These are phyloP conservation scores for Escallonia herrerae DNA, from an alignment of 129 eudicot genomes.

Conservation along the genomic window DNA sequence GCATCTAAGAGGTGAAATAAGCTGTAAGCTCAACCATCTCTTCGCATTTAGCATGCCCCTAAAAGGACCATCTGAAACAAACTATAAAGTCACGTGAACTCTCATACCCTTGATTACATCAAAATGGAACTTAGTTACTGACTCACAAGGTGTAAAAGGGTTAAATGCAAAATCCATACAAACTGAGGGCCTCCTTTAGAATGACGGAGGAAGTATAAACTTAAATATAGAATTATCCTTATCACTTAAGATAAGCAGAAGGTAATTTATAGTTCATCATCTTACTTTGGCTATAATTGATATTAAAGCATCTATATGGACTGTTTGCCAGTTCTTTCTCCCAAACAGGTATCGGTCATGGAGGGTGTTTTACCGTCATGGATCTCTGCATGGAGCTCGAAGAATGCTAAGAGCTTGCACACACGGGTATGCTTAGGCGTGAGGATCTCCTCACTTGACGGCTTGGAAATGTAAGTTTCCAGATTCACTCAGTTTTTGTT, in stretches of 20 bases:
- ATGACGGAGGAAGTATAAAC: too few relatives aligned
- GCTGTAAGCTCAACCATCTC: too few relatives aligned
- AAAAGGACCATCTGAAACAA: too few relatives aligned
- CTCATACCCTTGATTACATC: too few relatives aligned
- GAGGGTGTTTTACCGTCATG: conserved; percentile 92
- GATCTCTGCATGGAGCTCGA: conserved; percentile 60
- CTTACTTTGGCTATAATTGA: neutral
- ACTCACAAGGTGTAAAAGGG: too few relatives aligned
- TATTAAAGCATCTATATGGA: conserved; percentile 11
- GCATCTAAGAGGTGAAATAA: too few relatives aligned
- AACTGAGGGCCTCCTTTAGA: too few relatives aligned
- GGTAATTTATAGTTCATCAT: neutral
- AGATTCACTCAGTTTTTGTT: conserved; percentile 7
- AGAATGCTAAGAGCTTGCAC: conserved; percentile 30
- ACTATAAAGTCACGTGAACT: too few relatives aligned
- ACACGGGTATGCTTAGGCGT: conserved; percentile 51
- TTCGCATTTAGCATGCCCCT: too few relatives aligned
- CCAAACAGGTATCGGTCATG: conserved; percentile 58
- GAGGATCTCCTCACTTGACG: conserved; percentile 63
- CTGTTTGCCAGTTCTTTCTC: conserved; percentile 58
- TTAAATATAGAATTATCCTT: too few relatives aligned
- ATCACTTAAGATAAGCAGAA: neutral
- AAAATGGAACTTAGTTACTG: too few relatives aligned
- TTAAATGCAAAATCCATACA: too few relatives aligned
- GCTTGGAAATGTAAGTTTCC: conserved; percentile 57